These are phyloP conservation scores for Murraya paniculata DNA, from an alignment of 345 rosid species.

Conservation along the genomic window DNA sequence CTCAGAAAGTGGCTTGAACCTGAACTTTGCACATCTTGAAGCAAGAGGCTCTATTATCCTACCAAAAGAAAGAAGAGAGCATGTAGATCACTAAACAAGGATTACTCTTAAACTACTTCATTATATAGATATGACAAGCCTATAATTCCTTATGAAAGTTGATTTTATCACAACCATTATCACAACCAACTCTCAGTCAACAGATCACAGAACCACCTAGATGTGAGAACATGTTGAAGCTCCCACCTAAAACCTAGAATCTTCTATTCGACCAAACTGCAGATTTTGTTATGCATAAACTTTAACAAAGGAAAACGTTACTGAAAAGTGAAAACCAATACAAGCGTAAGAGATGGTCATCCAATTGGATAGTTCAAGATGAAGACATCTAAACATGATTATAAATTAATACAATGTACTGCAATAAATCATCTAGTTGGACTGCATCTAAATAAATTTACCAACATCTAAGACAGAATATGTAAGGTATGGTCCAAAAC, in stretches of 20 bases:
- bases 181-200: not conserved
- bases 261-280: not conserved
- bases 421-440: not conserved
- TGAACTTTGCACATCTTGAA: slow-evolving; percentile 98
- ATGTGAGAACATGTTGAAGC: not conserved
- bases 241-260: not conserved
- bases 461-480: not conserved
- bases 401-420: not conserved
- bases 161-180: not conserved
- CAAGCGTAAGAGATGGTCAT: not conserved
- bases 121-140: not conserved
- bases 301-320: not conserved
- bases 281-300: not conserved
- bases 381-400: not conserved
- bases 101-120: not conserved
- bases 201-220: not conserved
- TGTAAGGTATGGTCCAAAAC: not conserved
- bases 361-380: not conserved
- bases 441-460: not conserved
- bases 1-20: slow-evolving; percentile 95
- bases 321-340: not conserved
- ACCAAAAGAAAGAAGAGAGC: slow-evolving; percentile 9
- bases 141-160: not conserved
- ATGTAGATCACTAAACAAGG: slow-evolving; percentile 14
- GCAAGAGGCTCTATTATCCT: slow-evolving; percentile 99